Evolutionary conservation across 768 basidiomycete genomes (phyloP), one percentile per base, ranked within the genome.

Genomic region (Amyloporia xantha): DNA sequence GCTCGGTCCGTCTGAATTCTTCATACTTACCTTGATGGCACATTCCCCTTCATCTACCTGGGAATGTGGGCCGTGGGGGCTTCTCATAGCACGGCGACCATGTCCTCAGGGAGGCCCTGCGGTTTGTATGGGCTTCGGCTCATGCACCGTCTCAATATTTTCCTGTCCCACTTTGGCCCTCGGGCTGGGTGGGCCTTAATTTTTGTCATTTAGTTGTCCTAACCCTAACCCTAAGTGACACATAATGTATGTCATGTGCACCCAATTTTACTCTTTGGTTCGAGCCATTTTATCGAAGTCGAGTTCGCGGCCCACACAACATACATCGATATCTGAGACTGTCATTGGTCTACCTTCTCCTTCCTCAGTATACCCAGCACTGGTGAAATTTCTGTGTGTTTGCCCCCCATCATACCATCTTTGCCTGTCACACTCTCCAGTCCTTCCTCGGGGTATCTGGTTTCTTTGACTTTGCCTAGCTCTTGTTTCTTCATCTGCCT

Each of bases 71-170:
- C 66, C 62, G 58, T 65, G 58, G 62, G 66, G 60, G 52, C 58
- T 57, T 59, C 56, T 56, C 74, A 75, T 73, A 72, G 74, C 74
- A 75, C 74, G 74, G 74, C 74, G 74, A 74, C 74, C 70, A 40
- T 74, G 72, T 75, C 74, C 74, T 53, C 71, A 73, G 70, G 69
- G 72, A 69, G 69, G 61, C 47, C 59, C 33, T 50, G 44, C 59
- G 68, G 68, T 68, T 76, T 75, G 74, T 75, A 70, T 74, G 64
- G 57, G 69, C 67, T 68, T 62, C 66, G 66, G 68, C 68, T 64
- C 67, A 68, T 70, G 69, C 70, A 71, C 66, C 63, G 68, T 70
- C 68, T 62, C 54, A 70, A 71, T 71, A 70, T 71, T 71, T 71
- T 57, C 70, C 70, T 63, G 70, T 70, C 63, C 68, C 63, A 62